Evolutionary conservation across 495 filamentous ascomycete genomes (phyloP).

Genomic region (Cercophora newfieldiana): DNA sequence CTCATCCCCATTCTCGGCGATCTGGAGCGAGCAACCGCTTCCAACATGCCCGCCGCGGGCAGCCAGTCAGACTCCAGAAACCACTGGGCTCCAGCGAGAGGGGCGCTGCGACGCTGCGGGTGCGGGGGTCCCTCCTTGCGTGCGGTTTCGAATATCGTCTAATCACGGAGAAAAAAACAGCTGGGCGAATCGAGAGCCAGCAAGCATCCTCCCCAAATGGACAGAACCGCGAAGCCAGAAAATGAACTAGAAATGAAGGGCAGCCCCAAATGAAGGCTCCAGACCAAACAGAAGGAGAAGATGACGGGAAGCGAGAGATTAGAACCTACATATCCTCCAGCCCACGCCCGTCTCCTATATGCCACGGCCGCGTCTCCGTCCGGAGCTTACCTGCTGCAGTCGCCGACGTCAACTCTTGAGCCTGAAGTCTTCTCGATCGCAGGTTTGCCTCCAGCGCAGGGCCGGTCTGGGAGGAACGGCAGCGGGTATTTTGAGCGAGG

Average conservation of each 20-base stretch:
- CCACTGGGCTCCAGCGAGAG: slow-evolving; percentile 9
- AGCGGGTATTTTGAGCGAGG: slow-evolving; percentile 47
- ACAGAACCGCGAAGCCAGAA: slow-evolving; percentile 14
- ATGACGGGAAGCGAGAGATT: slow-evolving; percentile 28
- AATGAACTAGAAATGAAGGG: slow-evolving; percentile 18
- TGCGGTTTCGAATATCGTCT: slow-evolving; percentile 33
- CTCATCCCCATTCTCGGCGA: slow-evolving; percentile 20
- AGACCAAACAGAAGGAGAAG: slow-evolving; percentile 22
- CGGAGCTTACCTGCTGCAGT: not conserved
- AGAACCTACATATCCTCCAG: slow-evolving; percentile 31
- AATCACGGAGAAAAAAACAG: slow-evolving; percentile 28
- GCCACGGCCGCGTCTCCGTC: slow-evolving; percentile 6
- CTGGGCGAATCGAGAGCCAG: slow-evolving; percentile 32
- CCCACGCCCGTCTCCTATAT: slow-evolving; percentile 13
- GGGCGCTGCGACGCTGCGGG: slow-evolving; percentile 6
- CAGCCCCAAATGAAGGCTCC: slow-evolving; percentile 21
- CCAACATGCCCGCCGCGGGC: slow-evolving; percentile 33
- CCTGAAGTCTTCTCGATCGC: slow-evolving; percentile 27
- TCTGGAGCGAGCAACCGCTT: slow-evolving; percentile 32
- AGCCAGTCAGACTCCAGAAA: not conserved
- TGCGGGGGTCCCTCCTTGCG: slow-evolving; percentile 18
- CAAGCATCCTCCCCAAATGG: slow-evolving; percentile 20
- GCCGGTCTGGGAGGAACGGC: slow-evolving; percentile 32
- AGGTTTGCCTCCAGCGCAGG: slow-evolving; percentile 10
- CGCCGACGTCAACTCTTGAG: slow-evolving; percentile 13